A percentile compares a stretch with the other conserved stretches of the same genome.
Evolutionary conservation across 2,329 filamentous ascomycete species (phyloP).

Genomic region (Exophiala phaeomuriformis): DNA sequence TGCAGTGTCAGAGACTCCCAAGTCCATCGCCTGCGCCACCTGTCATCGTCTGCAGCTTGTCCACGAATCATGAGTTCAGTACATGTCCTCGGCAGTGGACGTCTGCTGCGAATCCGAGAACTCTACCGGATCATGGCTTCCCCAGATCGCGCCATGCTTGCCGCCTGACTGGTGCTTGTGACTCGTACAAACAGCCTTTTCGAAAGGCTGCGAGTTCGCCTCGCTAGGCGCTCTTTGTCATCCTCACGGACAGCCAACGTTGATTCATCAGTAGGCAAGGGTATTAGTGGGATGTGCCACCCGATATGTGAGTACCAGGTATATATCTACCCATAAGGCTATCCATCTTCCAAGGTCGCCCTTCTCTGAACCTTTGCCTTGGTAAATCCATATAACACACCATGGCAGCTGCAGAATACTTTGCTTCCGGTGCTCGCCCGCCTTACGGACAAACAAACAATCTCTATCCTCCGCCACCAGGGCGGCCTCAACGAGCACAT

Average conservation of each 20-base stretch:
- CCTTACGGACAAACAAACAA: slow-evolving; percentile 12
- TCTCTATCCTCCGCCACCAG: slow-evolving; percentile 9
- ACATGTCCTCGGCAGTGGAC: not conserved
- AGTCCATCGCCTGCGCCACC: slow-evolving; percentile 6
- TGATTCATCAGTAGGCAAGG: too few species aligned
- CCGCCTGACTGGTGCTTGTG: slow-evolving; percentile 20
- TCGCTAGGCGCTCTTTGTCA: slow-evolving; percentile 16
- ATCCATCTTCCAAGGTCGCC: not conserved
- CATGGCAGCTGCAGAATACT: slow-evolving; percentile 27
- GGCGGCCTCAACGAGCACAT: slow-evolving; percentile 13
- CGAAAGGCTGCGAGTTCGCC: slow-evolving; percentile 8
- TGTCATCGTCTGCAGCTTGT: not conserved
- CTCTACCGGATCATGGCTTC: not conserved
- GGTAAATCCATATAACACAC: not conserved
- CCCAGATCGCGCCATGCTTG: slow-evolving; percentile 3
- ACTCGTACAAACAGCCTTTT: slow-evolving; percentile 10
- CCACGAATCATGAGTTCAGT: slow-evolving; percentile 5
- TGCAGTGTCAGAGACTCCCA: too few species aligned
- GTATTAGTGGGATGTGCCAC: too few species aligned
- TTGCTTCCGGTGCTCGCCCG: slow-evolving; percentile 14
- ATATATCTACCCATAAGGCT: too few species aligned
- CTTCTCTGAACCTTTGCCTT: not conserved
- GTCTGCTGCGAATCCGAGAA: not conserved
- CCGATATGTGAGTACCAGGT: too few species aligned
- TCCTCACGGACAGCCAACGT: not conserved